Conservation (phyloP, 2,329 filamentous ascomycete genomes). For the Fusarium camptoceras region DNA sequence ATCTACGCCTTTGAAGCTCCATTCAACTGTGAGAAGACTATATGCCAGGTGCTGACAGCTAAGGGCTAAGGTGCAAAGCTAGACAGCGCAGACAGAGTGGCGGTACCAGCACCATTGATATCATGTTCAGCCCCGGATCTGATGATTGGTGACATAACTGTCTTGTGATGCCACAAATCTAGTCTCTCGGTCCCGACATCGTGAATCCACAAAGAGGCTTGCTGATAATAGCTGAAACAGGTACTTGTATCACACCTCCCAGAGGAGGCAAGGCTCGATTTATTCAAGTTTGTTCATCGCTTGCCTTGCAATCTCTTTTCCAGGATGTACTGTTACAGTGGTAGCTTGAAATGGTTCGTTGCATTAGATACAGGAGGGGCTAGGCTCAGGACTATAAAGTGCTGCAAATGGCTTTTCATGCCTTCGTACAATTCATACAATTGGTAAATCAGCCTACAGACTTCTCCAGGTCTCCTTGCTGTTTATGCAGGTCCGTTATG, state of each 20-base stretch:
- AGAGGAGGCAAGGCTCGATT: neutral
- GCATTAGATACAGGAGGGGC: no score
- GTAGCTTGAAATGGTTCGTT: no score
- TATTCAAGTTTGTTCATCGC: neutral
- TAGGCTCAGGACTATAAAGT: no score
- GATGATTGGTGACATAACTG: neutral
- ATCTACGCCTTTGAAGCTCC: neutral
- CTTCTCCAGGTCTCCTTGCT: no score
- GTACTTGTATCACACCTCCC: neutral
- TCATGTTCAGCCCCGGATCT: neutral
- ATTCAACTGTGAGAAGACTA: neutral
- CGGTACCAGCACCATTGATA: no score
- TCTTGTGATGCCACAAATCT: neutral
- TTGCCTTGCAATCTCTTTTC: neutral
- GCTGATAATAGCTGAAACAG: neutral
- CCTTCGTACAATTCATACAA: no score
- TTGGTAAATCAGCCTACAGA: no score
- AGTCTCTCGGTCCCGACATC: neutral
- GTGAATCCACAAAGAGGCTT: neutral
- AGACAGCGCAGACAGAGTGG: neutral
- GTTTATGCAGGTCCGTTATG: neutral
- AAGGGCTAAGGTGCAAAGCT: neutral
- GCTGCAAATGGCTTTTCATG: no score
- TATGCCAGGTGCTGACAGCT: neutral
- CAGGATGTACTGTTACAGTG: neutral